phyloP scores from a whole-genome alignment of 768 basidiomycete species.

The Neoboletus magnificus region DNA sequence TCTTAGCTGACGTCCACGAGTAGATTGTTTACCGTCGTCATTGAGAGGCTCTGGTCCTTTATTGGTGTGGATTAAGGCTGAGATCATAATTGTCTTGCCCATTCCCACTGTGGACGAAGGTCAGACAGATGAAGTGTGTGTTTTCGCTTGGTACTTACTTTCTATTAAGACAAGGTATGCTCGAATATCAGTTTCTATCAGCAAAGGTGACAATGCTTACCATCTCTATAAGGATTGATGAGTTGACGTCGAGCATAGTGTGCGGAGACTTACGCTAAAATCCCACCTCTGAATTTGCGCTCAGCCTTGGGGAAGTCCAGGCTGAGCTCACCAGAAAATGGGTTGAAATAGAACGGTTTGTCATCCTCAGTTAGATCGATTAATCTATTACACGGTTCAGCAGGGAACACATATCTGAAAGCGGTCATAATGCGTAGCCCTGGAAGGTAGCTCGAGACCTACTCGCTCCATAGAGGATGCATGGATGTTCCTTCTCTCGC shows the following conservation, averaged over 20 bases:
- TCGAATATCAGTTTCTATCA: slow-evolving; percentile 4
- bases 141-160: slow-evolving; percentile 38
- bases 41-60: slow-evolving; percentile 43
- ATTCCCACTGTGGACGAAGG: slow-evolving; percentile 68
- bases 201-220: slow-evolving; percentile 18
- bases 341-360: slow-evolving; percentile 81
- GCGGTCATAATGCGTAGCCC: neutral
- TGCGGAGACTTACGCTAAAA: slow-evolving; percentile 67
- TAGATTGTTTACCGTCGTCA: slow-evolving; percentile 24
- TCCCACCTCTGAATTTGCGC: slow-evolving; percentile 77
- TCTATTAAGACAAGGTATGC: slow-evolving; percentile 34
- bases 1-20: slow-evolving; percentile 54
- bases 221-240: slow-evolving; percentile 31
- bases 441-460: slow-evolving; percentile 24
- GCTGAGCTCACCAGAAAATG: slow-evolving; percentile 87
- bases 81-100: slow-evolving; percentile 93
- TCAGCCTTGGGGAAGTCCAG: slow-evolving; percentile 81
- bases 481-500: slow-evolving; percentile 70
- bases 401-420: slow-evolving; percentile 70
- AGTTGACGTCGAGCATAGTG: neutral
- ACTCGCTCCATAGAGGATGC: slow-evolving; percentile 97
- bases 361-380: slow-evolving; percentile 85
- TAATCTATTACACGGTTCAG: slow-evolving; percentile 50
- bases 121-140: slow-evolving; percentile 1
- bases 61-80: slow-evolving; percentile 83